Evolutionary conservation across 305 asterid species (phyloP).

Genomic region (Solanum hybrid): DNA sequence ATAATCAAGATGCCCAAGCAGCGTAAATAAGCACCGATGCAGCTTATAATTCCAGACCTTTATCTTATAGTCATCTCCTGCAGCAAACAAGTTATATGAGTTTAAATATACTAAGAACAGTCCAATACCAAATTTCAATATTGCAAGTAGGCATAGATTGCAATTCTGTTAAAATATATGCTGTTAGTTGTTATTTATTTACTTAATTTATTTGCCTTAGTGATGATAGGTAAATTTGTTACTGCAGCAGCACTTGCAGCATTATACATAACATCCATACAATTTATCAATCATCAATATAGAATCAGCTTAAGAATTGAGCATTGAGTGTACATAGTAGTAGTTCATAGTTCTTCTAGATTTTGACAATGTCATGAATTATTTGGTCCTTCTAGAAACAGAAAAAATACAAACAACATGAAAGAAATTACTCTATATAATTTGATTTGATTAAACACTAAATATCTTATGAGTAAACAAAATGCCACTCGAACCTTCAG

Average conservation of each 20-base stretch:
- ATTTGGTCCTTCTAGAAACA: not conserved
- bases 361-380: not conserved
- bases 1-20: constrained; percentile 96
- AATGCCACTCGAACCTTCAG: not conserved
- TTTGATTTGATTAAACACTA: not conserved
- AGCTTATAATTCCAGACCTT: constrained; percentile 95
- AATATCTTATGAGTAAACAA: not conserved
- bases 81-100: constrained; percentile 4
- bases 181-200: not conserved
- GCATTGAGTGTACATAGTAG: not conserved
- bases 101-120: not conserved
- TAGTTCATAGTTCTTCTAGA: not conserved
- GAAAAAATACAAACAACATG: not conserved
- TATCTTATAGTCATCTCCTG: constrained; percentile 98
- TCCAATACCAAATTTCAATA: not conserved
- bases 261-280: not conserved
- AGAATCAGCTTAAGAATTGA: not conserved
- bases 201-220: not conserved
- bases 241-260: not conserved
- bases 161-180: not conserved
- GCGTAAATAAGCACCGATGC: constrained; percentile 85
- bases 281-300: not conserved
- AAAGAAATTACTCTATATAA: not conserved
- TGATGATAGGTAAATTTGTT: not conserved
- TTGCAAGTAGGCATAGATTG: not conserved